Base-by-base conservation (phyloP, 73 alveolate species). In the Paramecium caudatum region DNA sequence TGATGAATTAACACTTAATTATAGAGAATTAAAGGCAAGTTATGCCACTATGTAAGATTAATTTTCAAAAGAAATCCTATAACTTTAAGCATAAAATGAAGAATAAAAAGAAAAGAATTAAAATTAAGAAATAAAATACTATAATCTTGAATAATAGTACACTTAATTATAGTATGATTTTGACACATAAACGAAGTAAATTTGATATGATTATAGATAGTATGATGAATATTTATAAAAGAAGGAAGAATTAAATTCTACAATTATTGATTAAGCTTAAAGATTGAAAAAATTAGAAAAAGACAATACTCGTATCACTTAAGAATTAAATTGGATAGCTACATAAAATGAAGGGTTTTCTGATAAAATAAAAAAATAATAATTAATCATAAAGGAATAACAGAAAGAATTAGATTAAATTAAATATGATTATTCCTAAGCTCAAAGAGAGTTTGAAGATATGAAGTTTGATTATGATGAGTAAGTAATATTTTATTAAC, bases 391-490 rank as follows among this genome's bases (percentile, higher is more conserved):
- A 13, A 65, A 16, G 34, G 83, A 65, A 1, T 12, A 25, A 10
- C 16, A 65, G 21, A 65, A 65, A 3, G 83, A 65, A 1, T 30
- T 65, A 30, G 83, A 65, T 33, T 65, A 65, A 65, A 30, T 65
- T 25, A 65, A 33, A 27, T 5, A 9, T 30, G 83, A 65, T 65
- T 36, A 33, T 15, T 65, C 83, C 27, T 33, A 30, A 65, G 47
- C 47, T 3, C 8, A 65, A 36, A 65, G 83, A 13, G 47, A 33
- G 34, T 65, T 65, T 65, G 83, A 65, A 15, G 83, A 65, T 65
- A 65, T 65, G 83, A 65, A 65, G 34, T 65, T 65, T 65, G 83
- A 65, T 33, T 65, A 65, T 36, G 83, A 65, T 32, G 83, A 65
- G 34, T 65, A 65, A 23, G 39, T 65, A 16, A 36, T 33, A 5